These are phyloP conservation scores for Pseudocercospora pini-densiflorae DNA, from an alignment of 2,329 filamentous ascomycete species.

Conservation along the genomic window DNA sequence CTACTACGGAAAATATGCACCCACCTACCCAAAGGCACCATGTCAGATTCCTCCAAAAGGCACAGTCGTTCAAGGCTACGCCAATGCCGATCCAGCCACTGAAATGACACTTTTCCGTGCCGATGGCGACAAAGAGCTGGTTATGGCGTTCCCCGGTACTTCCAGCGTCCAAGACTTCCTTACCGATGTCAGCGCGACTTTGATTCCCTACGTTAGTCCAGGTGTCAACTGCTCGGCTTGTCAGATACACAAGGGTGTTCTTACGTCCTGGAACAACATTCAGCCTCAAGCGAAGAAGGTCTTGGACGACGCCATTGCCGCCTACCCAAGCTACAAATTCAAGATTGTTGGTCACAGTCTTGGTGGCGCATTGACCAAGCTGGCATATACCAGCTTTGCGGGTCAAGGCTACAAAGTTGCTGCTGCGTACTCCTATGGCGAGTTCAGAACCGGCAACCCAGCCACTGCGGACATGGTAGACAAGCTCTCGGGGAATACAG, in stretches of 20 bases:
- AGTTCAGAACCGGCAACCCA: conserved; percentile 17
- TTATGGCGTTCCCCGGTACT: conserved; percentile 22
- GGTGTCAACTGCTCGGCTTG: conserved; percentile 19
- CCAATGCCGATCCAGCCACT: conserved; percentile 13
- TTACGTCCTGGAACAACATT: conserved; percentile 14
- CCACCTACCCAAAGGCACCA: conserved; percentile 10
- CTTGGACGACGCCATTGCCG: conserved; percentile 1
- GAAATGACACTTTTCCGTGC: conserved; percentile 22
- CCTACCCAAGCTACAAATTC: conserved; percentile 17
- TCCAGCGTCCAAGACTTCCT: conserved; percentile 16
- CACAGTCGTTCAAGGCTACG: conserved; percentile 17
- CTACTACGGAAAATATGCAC: conserved; percentile 12
- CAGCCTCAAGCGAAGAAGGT: background rate
- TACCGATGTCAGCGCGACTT: conserved; percentile 8
- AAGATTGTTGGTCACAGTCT: conserved; percentile 18
- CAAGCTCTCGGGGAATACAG: background rate
- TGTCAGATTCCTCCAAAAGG: conserved; percentile 16
- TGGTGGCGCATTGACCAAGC: conserved; percentile 13
- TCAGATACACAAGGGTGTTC: conserved; percentile 13
- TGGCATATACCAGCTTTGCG: conserved; percentile 14
- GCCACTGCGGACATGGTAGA: conserved; percentile 15
- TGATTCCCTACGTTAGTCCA: conserved; percentile 11
- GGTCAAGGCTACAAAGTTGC: conserved; percentile 6
- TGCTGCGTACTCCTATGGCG: conserved; percentile 15
- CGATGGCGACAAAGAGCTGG: conserved; percentile 13